Conservation (phyloP, 2,329 filamentous ascomycete genomes). For the Metarhizium humberi region DNA sequence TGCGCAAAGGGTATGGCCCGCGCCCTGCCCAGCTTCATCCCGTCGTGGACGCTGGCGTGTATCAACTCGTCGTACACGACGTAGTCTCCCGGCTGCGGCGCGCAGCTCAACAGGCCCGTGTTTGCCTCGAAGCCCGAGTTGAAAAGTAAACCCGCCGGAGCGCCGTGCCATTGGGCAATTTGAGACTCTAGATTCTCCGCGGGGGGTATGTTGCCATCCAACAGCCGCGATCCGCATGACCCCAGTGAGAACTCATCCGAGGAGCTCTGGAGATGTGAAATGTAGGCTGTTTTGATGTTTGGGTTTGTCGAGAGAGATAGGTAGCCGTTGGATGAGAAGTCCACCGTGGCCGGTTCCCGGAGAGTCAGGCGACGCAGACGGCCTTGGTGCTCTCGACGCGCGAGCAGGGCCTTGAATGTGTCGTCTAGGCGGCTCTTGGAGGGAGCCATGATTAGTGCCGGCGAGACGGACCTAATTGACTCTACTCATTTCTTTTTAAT, state of each 20-base stretch:
- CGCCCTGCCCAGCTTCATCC: slow-evolving; percentile 58
- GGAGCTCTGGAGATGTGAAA: slow-evolving; percentile 28
- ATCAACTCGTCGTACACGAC: slow-evolving; percentile 68
- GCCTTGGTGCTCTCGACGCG: slow-evolving; percentile 20
- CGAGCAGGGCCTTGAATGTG: slow-evolving; percentile 16
- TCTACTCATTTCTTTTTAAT: neutral
- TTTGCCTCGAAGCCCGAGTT: slow-evolving; percentile 60
- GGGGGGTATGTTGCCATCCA: slow-evolving; percentile 40
- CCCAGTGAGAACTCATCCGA: slow-evolving; percentile 23
- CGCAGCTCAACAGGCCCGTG: slow-evolving; percentile 49
- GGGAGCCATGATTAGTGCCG: slow-evolving; percentile 3
- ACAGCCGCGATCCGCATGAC: slow-evolving; percentile 42
- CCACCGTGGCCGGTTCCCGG: slow-evolving; percentile 57
- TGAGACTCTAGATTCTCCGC: slow-evolving; percentile 35
- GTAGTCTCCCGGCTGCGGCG: slow-evolving; percentile 50
- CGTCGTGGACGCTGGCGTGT: slow-evolving; percentile 71
- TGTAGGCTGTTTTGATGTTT: slow-evolving; percentile 52
- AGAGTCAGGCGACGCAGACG: slow-evolving; percentile 39
- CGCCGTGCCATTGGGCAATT: slow-evolving; percentile 39
- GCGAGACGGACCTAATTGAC: neutral
- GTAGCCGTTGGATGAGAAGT: slow-evolving; percentile 73
- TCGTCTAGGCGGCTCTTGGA: slow-evolving; percentile 15
- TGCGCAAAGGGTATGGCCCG: slow-evolving; percentile 44
- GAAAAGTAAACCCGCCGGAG: slow-evolving; percentile 38
- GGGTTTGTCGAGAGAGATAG: slow-evolving; percentile 58